phyloP scores from a whole-genome alignment of 2,329 filamentous ascomycete genomes.

The Beauveria sp. region DNA sequence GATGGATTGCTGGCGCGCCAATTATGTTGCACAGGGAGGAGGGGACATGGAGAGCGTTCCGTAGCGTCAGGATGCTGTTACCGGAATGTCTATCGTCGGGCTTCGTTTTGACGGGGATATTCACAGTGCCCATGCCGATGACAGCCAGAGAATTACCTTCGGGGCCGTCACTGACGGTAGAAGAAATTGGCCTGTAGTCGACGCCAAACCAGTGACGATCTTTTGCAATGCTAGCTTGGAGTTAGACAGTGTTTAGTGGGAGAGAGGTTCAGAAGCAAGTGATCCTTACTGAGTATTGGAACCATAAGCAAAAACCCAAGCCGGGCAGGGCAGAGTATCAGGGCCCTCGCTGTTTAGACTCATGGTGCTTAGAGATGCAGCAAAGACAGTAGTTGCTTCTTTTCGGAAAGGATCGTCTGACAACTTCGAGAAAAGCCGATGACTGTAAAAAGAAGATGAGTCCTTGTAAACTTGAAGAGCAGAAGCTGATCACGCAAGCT shows the following conservation, averaged over 20 bases:
- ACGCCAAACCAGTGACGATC: not conserved
- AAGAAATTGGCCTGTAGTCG: not conserved
- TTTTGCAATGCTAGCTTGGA: not conserved
- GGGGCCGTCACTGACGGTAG: too few species aligned
- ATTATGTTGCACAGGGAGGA: constrained; percentile 5
- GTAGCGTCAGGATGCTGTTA: not conserved
- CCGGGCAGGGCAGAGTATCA: not conserved
- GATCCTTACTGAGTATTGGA: not conserved
- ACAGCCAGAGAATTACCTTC: not conserved
- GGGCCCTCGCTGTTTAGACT: too few species aligned
- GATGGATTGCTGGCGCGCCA: not conserved
- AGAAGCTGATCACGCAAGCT: too few species aligned
- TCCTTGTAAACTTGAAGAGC: too few species aligned
- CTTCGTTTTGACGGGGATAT: not conserved
- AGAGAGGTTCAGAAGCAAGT: not conserved
- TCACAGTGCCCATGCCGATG: not conserved
- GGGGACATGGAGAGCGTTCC: constrained; percentile 8
- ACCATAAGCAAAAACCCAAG: not conserved
- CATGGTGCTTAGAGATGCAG: too few species aligned
- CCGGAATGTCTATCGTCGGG: not conserved
- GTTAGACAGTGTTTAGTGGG: not conserved
- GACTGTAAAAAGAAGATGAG: too few species aligned
- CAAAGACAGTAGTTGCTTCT: too few species aligned
- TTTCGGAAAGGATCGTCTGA: too few species aligned
- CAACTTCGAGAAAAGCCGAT: too few species aligned